Evolutionary conservation across 2,329 filamentous ascomycete species (phyloP), one percentile per base, ranked within the genome.

Genomic region (Calonectria ilicicola): DNA sequence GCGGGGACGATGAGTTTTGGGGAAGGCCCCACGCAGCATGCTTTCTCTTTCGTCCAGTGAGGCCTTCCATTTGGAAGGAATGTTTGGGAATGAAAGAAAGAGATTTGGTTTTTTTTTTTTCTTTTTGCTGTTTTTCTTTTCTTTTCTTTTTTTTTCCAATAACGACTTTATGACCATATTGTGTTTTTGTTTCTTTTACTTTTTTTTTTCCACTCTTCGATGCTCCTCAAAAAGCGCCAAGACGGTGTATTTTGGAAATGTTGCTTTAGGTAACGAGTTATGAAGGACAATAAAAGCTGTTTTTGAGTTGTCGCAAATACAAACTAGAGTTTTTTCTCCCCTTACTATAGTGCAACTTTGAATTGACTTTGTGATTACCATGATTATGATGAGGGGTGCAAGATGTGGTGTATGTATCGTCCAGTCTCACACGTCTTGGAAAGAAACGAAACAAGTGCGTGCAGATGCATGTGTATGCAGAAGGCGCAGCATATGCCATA

Each of bases 211-310:
- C 72, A 70, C 53, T 76, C 75, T 79, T 76, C 44, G 77, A 75
- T 74, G 75, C 72, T 76, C 66, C 72, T 77, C 69, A 47, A 80
- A 79, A 80, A 80, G 77, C 78, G 77, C 77, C 74, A 74, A 81
- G 79, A 81, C 68, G 76, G 79, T 81, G 78, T 81, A 76, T 82
- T 75, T 77, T 82, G 80, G 80, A 81, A 77, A 78, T 79, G 80
- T 80, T 82, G 79, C 77, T 80, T 82, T 81, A 82, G 81, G 80
- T 84, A 81, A 84, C 83, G 83, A 84, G 68, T 84, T 82, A 84
- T 80, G 82, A 84, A 80, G 82, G 83, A 81, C 80, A 84, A 84
- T 82, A 83, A 84, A 84, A 84, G 80, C 78, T 79, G 76, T 78
- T 80, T 77, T 77, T 78, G 69, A 77, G 76, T 58, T 70, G 69